A percentile compares a stretch with the other conserved stretches of the same genome.
Evolutionary conservation across 2,329 filamentous ascomycete species (phyloP).

Genomic region (Cercospora sp.): DNA sequence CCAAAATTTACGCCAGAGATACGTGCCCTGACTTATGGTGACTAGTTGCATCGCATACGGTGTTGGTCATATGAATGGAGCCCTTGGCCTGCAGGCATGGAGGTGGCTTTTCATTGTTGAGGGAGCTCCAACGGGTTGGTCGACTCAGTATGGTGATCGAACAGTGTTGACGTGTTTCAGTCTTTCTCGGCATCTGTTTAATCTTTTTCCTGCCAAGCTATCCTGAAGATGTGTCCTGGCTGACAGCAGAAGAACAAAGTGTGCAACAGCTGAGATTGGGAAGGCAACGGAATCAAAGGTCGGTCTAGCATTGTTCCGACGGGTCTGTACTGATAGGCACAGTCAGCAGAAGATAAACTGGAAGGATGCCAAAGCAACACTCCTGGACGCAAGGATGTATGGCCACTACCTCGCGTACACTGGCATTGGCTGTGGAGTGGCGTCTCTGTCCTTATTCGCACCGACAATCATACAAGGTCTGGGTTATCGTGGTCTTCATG

Average conservation of each 20-base stretch:
- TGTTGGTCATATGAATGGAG: neutral
- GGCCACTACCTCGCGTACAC: neutral
- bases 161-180: neutral
- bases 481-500: constrained; percentile 57
- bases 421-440: neutral
- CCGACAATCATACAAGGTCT: constrained; percentile 61
- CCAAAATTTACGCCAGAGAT: neutral
- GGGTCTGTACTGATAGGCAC: neutral
- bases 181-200: neutral
- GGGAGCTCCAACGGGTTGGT: neutral
- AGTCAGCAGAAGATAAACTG: neutral
- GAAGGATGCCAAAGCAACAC: neutral
- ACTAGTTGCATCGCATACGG: neutral
- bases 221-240: neutral
- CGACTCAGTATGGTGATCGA: neutral
- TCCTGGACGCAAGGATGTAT: neutral
- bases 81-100: neutral
- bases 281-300: neutral
- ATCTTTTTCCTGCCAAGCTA: neutral
- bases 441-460: neutral
- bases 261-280: neutral
- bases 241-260: neutral
- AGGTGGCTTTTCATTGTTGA: neutral
- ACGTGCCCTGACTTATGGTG: neutral
- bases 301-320: neutral